A percentile compares a stretch with the other conserved stretches of the same genome.
phyloP scores from a whole-genome alignment of 371 early-diverging fungal species.

The Mucor racemosus region DNA sequence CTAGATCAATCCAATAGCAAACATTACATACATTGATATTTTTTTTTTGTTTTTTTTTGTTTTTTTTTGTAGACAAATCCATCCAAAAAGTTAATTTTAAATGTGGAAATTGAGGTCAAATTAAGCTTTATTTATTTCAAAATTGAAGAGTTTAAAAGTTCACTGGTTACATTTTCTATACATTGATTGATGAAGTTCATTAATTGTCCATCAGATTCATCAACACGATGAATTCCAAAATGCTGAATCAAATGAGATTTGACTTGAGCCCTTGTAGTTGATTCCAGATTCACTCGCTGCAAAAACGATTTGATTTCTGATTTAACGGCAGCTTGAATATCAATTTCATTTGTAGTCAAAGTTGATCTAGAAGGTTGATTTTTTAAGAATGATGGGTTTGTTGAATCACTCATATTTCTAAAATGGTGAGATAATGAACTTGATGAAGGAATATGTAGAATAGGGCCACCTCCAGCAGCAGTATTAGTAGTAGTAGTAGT shows the following conservation, averaged over 20 bases:
- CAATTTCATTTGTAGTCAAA: constrained; percentile 12
- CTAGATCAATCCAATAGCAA: not conserved
- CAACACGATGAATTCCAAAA: constrained; percentile 34
- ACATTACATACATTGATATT: too few relatives aligned
- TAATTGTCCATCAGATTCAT: constrained; percentile 19
- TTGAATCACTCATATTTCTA: constrained; percentile 6
- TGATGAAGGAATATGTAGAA: constrained; percentile 3
- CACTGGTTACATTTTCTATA: constrained; percentile 7
- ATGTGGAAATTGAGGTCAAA: not conserved
- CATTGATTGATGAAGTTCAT: constrained; percentile 10
- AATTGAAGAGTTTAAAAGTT: not conserved
- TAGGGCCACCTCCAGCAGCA: not conserved
- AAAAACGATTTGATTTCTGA: constrained; percentile 35
- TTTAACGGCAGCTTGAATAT: constrained; percentile 8
- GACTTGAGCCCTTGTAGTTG: constrained; percentile 43
- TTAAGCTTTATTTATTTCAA: not conserved
- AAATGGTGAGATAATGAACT: constrained; percentile 19
- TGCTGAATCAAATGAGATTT: constrained; percentile 33
- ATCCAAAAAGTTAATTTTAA: too few relatives aligned
- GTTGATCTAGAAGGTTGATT: constrained; percentile 7
- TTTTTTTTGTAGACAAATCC: too few relatives aligned
- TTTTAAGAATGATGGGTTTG: not conserved
- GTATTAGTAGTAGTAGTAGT: too few relatives aligned
- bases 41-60: too few relatives aligned
- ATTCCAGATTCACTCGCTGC: constrained; percentile 34